A percentile compares a stretch with the other conserved stretches of the same genome.
These are phyloP conservation scores for Suhomyces yuchorum DNA, from an alignment of 1,139 yeast species.

Conservation along the genomic window DNA sequence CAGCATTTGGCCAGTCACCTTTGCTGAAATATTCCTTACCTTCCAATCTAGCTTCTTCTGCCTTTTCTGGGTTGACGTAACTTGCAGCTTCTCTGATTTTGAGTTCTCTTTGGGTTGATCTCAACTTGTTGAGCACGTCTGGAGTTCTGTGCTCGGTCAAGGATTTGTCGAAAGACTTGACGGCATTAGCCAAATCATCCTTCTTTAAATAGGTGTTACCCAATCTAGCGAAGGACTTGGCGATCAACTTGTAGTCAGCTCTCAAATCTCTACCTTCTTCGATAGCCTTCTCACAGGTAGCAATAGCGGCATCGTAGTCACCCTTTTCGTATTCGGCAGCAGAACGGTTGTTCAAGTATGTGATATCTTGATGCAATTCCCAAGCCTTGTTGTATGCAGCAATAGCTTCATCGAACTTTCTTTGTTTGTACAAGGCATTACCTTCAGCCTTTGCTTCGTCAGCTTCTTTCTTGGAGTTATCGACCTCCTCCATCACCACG, in stretches of 20 bases:
- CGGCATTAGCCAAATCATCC: conserved; percentile 72
- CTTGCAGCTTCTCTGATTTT: conserved; percentile 75
- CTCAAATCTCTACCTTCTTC: conserved; percentile 87
- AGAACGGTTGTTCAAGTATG: conserved; percentile 92
- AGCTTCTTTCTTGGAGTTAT: conserved; percentile 54
- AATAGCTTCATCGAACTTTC: conserved; percentile 92
- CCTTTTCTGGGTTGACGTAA: conserved; percentile 86
- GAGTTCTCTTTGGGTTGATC: conserved; percentile 83
- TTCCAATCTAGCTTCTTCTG: conserved; percentile 90
- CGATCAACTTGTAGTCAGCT: conserved; percentile 89
- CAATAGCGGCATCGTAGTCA: conserved; percentile 80
- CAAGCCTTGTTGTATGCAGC: conserved; percentile 84
- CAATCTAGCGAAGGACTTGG: conserved; percentile 90
- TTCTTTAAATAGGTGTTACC: conserved; percentile 81
- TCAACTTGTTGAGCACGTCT: conserved; percentile 83
- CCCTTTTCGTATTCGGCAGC: conserved; percentile 98
- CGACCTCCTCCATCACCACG: conserved; percentile 38
- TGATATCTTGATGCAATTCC: conserved; percentile 79
- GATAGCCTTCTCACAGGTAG: conserved; percentile 78
- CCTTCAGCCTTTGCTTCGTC: conserved; percentile 85
- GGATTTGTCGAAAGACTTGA: conserved; percentile 81
- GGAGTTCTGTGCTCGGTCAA: conserved; percentile 98
- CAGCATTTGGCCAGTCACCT: conserved; percentile 97
- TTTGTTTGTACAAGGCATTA: conserved; percentile 80
- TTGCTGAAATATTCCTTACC: conserved; percentile 89